These are phyloP conservation scores for Suhomyces kunorum DNA, from an alignment of 1,139 yeast genomes.

Conservation along the genomic window DNA sequence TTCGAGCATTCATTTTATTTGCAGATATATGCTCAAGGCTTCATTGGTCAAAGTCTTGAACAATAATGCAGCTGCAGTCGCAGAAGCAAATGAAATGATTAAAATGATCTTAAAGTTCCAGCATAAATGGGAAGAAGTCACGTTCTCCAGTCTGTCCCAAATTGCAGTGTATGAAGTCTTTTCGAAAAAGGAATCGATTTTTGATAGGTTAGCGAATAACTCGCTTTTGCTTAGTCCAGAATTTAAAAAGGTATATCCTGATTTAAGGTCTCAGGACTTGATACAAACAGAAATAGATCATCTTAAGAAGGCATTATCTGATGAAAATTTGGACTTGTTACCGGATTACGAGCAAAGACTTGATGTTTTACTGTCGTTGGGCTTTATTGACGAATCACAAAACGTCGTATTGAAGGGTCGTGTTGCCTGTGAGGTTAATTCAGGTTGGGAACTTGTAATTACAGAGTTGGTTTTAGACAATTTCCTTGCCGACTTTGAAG, in stretches of 20 bases:
- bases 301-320: slow-evolving; percentile 67
- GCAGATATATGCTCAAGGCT: slow-evolving; percentile 45
- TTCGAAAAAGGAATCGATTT: slow-evolving; percentile 44
- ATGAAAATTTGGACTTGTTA: slow-evolving; percentile 82
- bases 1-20: slow-evolving; percentile 50
- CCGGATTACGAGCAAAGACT: slow-evolving; percentile 95
- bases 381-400: slow-evolving; percentile 72
- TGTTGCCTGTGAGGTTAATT: slow-evolving; percentile 83
- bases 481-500: slow-evolving; percentile 88
- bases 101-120: slow-evolving; percentile 42
- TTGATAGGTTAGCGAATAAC: slow-evolving; percentile 35
- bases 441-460: slow-evolving; percentile 86
- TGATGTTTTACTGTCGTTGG: slow-evolving; percentile 68
- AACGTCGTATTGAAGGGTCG: slow-evolving; percentile 85
- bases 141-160: slow-evolving; percentile 47
- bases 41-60: slow-evolving; percentile 46
- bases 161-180: slow-evolving; percentile 55
- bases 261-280: slow-evolving; percentile 47
- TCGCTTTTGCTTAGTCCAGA: slow-evolving; percentile 35
- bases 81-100: slow-evolving; percentile 45
- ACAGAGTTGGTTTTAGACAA: slow-evolving; percentile 90
- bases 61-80: slow-evolving; percentile 43
- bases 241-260: slow-evolving; percentile 51
- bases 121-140: slow-evolving; percentile 47
- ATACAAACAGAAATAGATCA: slow-evolving; percentile 54